phyloP scores from a whole-genome alignment of 352 stramenopile genomes.

The Phytophthora pluvialis region DNA sequence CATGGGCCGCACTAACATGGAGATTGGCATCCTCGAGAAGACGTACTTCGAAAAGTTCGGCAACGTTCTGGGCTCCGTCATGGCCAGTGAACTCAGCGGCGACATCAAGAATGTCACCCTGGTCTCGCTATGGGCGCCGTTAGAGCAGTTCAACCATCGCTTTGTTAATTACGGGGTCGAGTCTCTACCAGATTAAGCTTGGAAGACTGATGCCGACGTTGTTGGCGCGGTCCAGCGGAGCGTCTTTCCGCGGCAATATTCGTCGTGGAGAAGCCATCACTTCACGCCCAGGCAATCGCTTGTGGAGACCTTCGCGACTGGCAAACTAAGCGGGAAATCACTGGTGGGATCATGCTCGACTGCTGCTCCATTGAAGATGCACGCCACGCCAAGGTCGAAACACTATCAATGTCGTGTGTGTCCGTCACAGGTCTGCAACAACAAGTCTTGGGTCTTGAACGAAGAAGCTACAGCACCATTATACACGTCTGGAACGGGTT shows the following conservation, averaged over 20 bases:
- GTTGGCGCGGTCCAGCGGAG: conserved; percentile 28
- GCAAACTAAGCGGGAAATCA: conserved; percentile 35
- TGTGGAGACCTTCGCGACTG: no score
- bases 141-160: conserved; percentile 54
- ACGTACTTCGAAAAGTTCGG: conserved; percentile 71
- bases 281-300: neutral
- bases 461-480: neutral
- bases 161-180: conserved; percentile 18
- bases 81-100: conserved; percentile 68
- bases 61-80: conserved; percentile 61
- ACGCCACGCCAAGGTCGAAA: neutral
- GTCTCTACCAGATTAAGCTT: conserved; percentile 75
- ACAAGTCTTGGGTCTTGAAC: conserved; percentile 5
- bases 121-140: conserved; percentile 62
- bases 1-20: conserved; percentile 69
- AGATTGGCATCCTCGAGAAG: conserved; percentile 84
- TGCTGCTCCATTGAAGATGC: no score
- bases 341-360: no score
- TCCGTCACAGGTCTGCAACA: neutral
- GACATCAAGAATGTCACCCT: conserved; percentile 82
- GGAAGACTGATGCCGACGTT: conserved; percentile 48
- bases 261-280: conserved; percentile 26
- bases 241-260: conserved; percentile 18
- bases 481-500: neutral
- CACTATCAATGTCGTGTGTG: neutral